Conservation (phyloP, 352 stramenopile species). For the Phytophthora cactorum region DNA sequence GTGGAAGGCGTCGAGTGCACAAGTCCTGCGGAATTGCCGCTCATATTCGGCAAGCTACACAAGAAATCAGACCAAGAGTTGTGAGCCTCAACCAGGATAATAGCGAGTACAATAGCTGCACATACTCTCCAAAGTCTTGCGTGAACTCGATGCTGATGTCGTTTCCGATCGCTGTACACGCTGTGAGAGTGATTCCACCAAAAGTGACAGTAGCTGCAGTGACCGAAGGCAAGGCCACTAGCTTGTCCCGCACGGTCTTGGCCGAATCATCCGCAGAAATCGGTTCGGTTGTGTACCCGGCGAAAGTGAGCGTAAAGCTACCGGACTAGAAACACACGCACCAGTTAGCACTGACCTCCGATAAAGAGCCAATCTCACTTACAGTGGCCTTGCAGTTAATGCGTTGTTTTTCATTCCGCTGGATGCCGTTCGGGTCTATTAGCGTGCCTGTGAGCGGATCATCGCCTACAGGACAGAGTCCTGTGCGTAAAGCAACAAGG, state of each 20-base stretch:
- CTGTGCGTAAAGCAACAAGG: conserved; percentile 20
- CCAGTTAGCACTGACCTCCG: not conserved
- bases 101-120: not conserved
- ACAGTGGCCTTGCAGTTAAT: conserved; percentile 78
- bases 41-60: conserved; percentile 59
- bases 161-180: conserved; percentile 76
- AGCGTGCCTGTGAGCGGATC: conserved; percentile 86
- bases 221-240: conserved; percentile 68
- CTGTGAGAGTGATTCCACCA: conserved; percentile 66
- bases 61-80: not conserved
- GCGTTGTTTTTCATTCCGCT: conserved; percentile 74
- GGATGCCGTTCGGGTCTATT: conserved; percentile 63
- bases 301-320: conserved; percentile 88
- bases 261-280: conserved; percentile 69
- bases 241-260: conserved; percentile 52
- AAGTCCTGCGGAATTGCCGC: conserved; percentile 58
- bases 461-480: conserved; percentile 81
- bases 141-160: conserved; percentile 82
- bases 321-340: conserved; percentile 44
- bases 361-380: conserved; percentile 5
- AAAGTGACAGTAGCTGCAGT: conserved; percentile 73
- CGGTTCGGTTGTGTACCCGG: conserved; percentile 70
- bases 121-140: conserved; percentile 78
- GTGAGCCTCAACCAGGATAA: not conserved
- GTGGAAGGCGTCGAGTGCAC: conserved; percentile 58